Conservation (phyloP, 495 filamentous ascomycete genomes). For the Penicillium arizonense region DNA sequence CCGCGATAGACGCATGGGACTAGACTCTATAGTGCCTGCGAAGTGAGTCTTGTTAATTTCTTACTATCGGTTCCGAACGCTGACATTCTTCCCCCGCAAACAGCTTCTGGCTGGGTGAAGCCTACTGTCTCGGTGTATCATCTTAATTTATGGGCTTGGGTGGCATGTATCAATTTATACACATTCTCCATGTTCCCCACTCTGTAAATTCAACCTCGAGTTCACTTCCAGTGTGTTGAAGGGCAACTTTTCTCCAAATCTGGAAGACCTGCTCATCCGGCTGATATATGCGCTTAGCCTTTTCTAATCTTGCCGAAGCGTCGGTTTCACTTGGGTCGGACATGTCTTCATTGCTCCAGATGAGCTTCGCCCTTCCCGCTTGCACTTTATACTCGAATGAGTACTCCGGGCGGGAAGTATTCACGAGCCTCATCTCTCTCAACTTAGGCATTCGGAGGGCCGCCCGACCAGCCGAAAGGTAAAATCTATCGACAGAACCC, state of each 20-base stretch:
- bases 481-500: neutral
- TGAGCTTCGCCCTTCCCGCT: neutral
- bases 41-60: too few relatives aligned
- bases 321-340: neutral
- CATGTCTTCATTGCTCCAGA: neutral
- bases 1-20: too few relatives aligned
- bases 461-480: neutral
- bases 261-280: neutral
- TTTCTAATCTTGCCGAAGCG: too few relatives aligned
- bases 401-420: neutral
- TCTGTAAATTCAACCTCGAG: neutral
- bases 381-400: neutral
- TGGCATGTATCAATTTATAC: too few relatives aligned
- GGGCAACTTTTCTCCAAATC: neutral
- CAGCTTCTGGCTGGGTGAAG: too few relatives aligned
- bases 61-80: too few relatives aligned
- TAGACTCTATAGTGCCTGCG: too few relatives aligned
- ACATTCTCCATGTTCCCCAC: too few relatives aligned
- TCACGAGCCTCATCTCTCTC: neutral
- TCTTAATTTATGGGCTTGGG: too few relatives aligned
- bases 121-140: too few relatives aligned
- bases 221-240: neutral
- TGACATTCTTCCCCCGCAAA: too few relatives aligned
- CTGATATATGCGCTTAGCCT: too few relatives aligned
- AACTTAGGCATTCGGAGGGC: neutral